These are phyloP conservation scores for Phoma sp. DNA, from an alignment of 2,329 filamentous ascomycete genomes.

Conservation along the genomic window DNA sequence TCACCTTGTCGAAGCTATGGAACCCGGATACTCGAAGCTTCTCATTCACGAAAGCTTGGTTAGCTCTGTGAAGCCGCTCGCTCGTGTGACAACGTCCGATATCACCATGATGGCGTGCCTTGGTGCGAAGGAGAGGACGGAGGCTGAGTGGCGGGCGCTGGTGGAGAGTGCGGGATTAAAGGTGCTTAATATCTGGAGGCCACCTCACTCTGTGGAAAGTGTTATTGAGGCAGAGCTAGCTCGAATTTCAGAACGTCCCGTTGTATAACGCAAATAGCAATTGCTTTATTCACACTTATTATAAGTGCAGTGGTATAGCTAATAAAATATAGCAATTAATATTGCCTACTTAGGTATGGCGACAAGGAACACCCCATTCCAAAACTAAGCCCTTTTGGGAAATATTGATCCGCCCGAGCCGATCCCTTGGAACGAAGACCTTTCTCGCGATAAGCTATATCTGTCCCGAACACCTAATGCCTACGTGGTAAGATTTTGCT, in stretches of 20 bases:
- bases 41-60: slow-evolving; percentile 54
- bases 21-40: slow-evolving; percentile 45
- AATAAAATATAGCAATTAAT: background rate
- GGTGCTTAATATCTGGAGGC: slow-evolving; percentile 16
- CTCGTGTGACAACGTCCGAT: slow-evolving; percentile 41
- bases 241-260: slow-evolving; percentile 1
- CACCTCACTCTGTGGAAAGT: slow-evolving; percentile 19
- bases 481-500: no score
- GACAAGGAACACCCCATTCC: no score
- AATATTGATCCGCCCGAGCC: no score
- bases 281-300: slow-evolving; percentile 1
- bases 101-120: slow-evolving; percentile 50
- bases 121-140: slow-evolving; percentile 49
- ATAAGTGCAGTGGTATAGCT: background rate
- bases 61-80: slow-evolving; percentile 44
- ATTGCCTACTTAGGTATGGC: no score
- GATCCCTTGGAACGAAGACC: no score
- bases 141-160: slow-evolving; percentile 44
- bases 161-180: slow-evolving; percentile 23
- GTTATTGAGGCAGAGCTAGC: slow-evolving; percentile 17
- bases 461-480: no score
- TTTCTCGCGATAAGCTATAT: no score
- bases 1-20: slow-evolving; percentile 48
- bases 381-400: background rate
- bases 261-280: slow-evolving; percentile 3